phyloP scores from a whole-genome alignment of 371 early-diverging fungal genomes.

The Hamiltosporidium tvaerminnensis region DNA sequence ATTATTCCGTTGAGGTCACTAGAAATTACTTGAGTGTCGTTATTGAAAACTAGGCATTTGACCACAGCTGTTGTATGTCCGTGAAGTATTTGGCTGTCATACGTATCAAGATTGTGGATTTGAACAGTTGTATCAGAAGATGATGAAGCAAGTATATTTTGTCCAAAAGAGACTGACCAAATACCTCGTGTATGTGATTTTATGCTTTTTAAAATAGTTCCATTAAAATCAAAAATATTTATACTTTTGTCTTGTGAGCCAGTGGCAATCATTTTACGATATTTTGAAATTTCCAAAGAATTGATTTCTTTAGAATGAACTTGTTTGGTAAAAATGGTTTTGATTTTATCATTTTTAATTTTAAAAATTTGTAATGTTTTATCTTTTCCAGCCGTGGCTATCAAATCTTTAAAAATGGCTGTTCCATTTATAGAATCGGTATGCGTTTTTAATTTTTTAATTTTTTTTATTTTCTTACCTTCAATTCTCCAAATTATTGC shows the following conservation, averaged over 20 bases:
- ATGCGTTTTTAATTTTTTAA: not conserved
- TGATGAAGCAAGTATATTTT: conserved; percentile 4
- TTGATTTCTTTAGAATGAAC: conserved; percentile 24
- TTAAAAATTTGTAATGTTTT: conserved; percentile 12
- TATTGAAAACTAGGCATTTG: too few relatives aligned
- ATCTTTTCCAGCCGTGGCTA: conserved; percentile 18
- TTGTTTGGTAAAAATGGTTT: conserved; percentile 10
- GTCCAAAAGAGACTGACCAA: conserved; percentile 5
- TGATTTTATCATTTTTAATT: not conserved
- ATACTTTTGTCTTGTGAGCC: conserved; percentile 15
- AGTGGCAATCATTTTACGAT: conserved; percentile 12
- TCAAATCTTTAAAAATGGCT: not conserved
- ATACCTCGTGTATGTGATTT: conserved; percentile 16
- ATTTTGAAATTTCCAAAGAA: conserved; percentile 6
- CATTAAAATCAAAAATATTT: conserved; percentile 21
- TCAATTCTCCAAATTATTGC: conserved; percentile 13
- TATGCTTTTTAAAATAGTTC: conserved; percentile 5
- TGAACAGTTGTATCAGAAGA: conserved; percentile 20
- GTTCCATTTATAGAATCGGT: conserved; percentile 5
- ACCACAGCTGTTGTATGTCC: too few relatives aligned
- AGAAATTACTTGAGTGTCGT: too few relatives aligned
- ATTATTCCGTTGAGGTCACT: too few relatives aligned
- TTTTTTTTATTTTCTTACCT: conserved; percentile 1
- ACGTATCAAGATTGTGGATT: not conserved
- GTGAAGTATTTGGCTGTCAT: too few relatives aligned